Conservation (phyloP, 371 early-diverging fungal genomes). For the Dentiscutata heterogama region DNA sequence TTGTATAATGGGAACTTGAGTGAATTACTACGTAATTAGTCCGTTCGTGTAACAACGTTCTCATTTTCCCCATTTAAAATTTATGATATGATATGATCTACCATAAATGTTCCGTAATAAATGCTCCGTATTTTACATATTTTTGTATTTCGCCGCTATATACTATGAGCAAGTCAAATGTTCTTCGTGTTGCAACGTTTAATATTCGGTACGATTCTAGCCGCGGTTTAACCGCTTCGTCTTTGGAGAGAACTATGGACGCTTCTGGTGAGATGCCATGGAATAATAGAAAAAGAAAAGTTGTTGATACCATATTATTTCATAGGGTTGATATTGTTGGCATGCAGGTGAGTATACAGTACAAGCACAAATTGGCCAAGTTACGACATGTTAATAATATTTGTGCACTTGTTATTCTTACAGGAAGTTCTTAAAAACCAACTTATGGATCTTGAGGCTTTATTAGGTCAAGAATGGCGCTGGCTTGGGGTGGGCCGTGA, state of each 20-base stretch:
- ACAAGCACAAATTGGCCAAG: not conserved
- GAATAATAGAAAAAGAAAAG: constrained; percentile 60
- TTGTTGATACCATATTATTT: constrained; percentile 59
- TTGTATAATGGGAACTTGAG: no score
- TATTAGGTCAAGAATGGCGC: constrained; percentile 58
- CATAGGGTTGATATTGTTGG: constrained; percentile 61
- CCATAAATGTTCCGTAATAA: no score
- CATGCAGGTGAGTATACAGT: constrained; percentile 52
- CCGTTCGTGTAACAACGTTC: no score
- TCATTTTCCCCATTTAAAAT: no score
- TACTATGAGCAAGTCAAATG: not conserved
- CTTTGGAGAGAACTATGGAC: not conserved
- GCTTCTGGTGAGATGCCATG: constrained; percentile 58
- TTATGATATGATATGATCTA: no score
- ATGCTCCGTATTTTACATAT: no score
- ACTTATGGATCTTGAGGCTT: constrained; percentile 58
- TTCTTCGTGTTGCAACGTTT: constrained; percentile 31
- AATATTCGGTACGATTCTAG: constrained; percentile 16
- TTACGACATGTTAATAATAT: not conserved
- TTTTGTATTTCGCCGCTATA: not conserved
- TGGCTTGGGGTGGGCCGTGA: constrained; percentile 63
- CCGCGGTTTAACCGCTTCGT: not conserved
- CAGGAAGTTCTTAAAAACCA: constrained; percentile 63
- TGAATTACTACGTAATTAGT: no score
- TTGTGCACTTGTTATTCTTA: constrained; percentile 1